Percentiles rank a stretch among this genome's conserved stretches.
These are phyloP conservation scores for Eimeria zaria DNA, from an alignment of 169 alveolate species.

Conservation along the genomic window DNA sequence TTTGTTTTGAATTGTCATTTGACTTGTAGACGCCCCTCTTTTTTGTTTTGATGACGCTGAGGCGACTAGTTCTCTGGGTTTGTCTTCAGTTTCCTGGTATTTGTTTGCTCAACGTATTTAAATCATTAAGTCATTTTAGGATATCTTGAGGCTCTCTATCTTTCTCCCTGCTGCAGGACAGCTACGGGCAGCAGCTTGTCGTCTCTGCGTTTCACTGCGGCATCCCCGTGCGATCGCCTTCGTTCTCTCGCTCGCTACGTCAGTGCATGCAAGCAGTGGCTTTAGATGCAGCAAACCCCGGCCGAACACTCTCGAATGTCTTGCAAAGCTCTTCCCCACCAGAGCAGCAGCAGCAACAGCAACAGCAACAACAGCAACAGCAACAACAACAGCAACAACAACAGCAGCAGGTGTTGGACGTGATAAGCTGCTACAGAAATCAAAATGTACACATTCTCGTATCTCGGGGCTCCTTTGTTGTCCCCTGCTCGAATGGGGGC, in stretches of 20 bases:
- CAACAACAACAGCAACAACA: constrained; percentile 62
- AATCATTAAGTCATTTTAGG: neutral
- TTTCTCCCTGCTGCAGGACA: constrained; percentile 39
- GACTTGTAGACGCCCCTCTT: neutral
- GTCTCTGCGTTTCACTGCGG: constrained; percentile 72
- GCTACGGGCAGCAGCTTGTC: constrained; percentile 55
- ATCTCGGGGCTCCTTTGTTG: constrained; percentile 37
- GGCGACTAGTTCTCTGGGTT: neutral
- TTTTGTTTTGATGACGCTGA: neutral
- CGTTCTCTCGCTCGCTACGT: neutral
- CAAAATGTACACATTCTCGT: constrained; percentile 55
- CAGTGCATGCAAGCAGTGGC: neutral
- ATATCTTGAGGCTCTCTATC: neutral
- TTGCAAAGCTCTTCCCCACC: neutral
- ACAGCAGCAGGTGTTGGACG: constrained; percentile 57
- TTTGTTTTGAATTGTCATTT: neutral
- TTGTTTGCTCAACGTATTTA: neutral
- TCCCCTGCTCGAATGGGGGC: constrained; percentile 61
- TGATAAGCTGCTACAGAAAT: constrained; percentile 19
- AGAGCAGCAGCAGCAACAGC: constrained; percentile 62
- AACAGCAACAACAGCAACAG: constrained; percentile 50
- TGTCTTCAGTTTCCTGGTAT: neutral
- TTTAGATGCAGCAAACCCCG: neutral
- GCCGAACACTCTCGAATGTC: neutral
- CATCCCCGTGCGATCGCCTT: constrained; percentile 4